Percentiles rank a stretch among this genome's conserved stretches.
Evolutionary conservation across 768 basidiomycete species (phyloP).

Genomic region (Pleurotus cornucopiae): DNA sequence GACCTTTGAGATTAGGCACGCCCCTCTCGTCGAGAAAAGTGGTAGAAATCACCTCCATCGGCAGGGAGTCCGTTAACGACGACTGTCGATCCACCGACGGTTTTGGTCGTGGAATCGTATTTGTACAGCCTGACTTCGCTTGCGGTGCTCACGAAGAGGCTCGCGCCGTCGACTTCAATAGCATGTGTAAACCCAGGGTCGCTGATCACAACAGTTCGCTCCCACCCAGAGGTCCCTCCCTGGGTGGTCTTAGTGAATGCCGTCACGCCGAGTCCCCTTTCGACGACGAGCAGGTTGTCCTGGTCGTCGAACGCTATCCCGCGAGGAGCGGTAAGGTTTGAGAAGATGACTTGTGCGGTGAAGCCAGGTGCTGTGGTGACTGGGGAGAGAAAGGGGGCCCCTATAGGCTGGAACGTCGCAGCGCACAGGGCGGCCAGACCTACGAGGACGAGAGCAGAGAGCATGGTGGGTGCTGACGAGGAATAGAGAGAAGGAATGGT

Average conservation of each 20-base stretch:
- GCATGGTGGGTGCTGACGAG: not conserved
- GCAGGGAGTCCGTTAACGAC: constrained; percentile 30
- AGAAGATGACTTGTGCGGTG: constrained; percentile 31
- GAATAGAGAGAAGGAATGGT: too few species aligned
- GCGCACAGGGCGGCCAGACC: not conserved
- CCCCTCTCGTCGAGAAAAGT: not conserved
- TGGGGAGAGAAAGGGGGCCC: constrained; percentile 27
- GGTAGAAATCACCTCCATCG: constrained; percentile 29
- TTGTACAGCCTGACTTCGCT: constrained; percentile 27
- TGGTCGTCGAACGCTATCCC: constrained; percentile 35
- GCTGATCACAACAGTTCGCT: constrained; percentile 31
- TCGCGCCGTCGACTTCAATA: constrained; percentile 30
- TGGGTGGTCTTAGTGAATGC: constrained; percentile 27
- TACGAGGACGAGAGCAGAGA: not conserved
- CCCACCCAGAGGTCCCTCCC: constrained; percentile 21
- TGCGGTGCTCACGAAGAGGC: constrained; percentile 36
- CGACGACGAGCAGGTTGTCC: constrained; percentile 38
- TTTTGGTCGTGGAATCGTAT: constrained; percentile 28
- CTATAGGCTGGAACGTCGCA: constrained; percentile 25
- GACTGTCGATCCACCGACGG: constrained; percentile 18
- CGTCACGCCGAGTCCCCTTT: constrained; percentile 37
- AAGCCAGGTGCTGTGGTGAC: constrained; percentile 32
- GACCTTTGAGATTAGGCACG: not conserved
- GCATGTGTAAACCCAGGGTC: constrained; percentile 37
- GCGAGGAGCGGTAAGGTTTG: constrained; percentile 36